Evolutionary conservation across 257 asterid species (phyloP), one percentile per base, ranked within the genome.

Genomic region (Jacaranda copaia): DNA sequence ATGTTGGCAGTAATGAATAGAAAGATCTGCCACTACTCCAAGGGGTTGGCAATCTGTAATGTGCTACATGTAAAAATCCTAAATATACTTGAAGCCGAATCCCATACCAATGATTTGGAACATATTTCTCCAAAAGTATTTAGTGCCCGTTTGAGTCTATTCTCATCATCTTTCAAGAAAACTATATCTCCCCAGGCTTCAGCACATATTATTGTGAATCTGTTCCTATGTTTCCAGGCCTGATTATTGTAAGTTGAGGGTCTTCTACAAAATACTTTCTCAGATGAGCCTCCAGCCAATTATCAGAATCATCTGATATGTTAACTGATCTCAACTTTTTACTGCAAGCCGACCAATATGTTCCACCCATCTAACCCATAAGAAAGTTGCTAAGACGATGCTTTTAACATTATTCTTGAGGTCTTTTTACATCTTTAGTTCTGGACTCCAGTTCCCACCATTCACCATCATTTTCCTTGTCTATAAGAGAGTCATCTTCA

Each of bases 361-460:
- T 32, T n/a, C 11, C 5, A 3, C 40, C 65, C 25, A 46, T 48
- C 61, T 49, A 66, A 40, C 52, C 32, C 2, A 25, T 25, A 25
- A 25, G 32, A 25, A 25, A 25, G 32, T 25, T 25, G 32, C 32
- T 25, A 1, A 25, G 32, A 25, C 2, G 32, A 25, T 25, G 32
- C 32, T 25, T 25, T 25, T 25, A 25, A 25, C 32, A 60, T 70
- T 68, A 68, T 59, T 74, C 36, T 7, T 35, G 66, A 68, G 86
- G 51, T 6, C 53, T 42, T 48, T 74, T 43, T 14, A 48, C 66
- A 8, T 76, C 81, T 42, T 58, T 49, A 52, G 51, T 53, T 43
- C 53, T 46, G 2, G 87, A 48, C 32, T 85, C 91, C 38, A 92
- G 42, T 61, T 91, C 85, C 98, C 98, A 94, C 98, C 99, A 94